A percentile compares a stretch with the other conserved stretches of the same genome.
Conservation (phyloP, 164 flowering plant species). For the Magnolia kwangsiensis region DNA sequence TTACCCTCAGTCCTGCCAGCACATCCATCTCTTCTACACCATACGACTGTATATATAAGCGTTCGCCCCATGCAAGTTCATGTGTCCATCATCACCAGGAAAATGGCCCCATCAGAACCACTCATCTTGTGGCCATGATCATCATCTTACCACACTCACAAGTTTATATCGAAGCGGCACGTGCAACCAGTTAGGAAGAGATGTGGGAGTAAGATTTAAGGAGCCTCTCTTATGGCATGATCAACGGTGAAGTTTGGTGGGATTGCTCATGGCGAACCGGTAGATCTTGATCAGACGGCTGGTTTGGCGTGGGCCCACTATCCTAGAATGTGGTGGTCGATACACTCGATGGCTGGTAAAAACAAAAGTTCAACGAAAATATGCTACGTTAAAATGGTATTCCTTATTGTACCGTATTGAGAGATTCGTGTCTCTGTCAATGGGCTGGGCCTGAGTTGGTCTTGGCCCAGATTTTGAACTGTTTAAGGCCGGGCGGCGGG, state of each 20-base stretch:
- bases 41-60: neutral
- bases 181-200: conserved; percentile 53
- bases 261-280: neutral
- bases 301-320: neutral
- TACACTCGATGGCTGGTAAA: neutral
- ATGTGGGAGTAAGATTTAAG: conserved; percentile 54
- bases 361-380: too few relatives aligned
- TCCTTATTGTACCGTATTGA: neutral
- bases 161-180: conserved; percentile 12
- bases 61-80: neutral
- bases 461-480: too few relatives aligned
- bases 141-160: conserved; percentile 23
- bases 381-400: neutral
- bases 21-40: neutral
- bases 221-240: neutral
- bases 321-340: neutral
- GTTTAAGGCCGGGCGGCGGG: too few relatives aligned
- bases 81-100: neutral
- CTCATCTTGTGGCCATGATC: conserved; percentile 2
- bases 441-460: too few relatives aligned
- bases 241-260: too few relatives aligned
- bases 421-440: neutral
- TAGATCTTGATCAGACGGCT: neutral
- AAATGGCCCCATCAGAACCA: neutral
- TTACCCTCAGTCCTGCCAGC: neutral